A percentile compares a stretch with the other conserved stretches of the same genome.
These are phyloP conservation scores for Spinacia oleracea DNA, from an alignment of 179 eudicot species.

Conservation along the genomic window DNA sequence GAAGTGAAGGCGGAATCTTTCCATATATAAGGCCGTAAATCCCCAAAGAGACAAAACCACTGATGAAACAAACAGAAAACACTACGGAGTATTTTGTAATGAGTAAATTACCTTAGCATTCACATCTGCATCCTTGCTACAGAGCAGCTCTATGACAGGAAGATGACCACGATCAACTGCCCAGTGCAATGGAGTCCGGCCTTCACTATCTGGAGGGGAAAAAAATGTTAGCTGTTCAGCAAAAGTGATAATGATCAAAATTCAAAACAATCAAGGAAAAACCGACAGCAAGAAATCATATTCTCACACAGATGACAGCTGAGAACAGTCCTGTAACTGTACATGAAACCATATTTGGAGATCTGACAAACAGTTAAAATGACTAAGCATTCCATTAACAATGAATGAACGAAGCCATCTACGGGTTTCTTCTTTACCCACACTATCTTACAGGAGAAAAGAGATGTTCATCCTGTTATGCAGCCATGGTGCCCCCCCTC, in stretches of 20 bases:
- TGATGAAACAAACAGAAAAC: background rate
- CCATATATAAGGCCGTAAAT: background rate
- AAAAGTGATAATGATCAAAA: constrained; percentile 6
- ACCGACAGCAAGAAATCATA: background rate
- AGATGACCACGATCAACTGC: constrained; percentile 95
- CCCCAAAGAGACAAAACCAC: background rate
- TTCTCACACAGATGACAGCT: background rate
- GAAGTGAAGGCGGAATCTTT: too few species aligned
- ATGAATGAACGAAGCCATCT: background rate
- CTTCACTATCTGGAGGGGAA: constrained; percentile 74
- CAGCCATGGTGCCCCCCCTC: background rate
- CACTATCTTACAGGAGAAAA: background rate
- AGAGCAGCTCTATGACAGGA: constrained; percentile 57
- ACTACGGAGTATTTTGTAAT: background rate
- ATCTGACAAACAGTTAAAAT: background rate
- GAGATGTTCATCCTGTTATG: background rate
- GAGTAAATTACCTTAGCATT: constrained; percentile 62
- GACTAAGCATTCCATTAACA: background rate
- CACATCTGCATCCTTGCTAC: constrained; percentile 66
- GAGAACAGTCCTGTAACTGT: background rate
- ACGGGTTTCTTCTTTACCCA: background rate
- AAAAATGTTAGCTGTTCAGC: background rate
- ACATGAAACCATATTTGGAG: background rate
- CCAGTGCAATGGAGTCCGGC: constrained; percentile 91
- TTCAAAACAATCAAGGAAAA: background rate